phyloP scores from a whole-genome alignment of 2,329 filamentous ascomycete species.

The Colletotrichum sp. region DNA sequence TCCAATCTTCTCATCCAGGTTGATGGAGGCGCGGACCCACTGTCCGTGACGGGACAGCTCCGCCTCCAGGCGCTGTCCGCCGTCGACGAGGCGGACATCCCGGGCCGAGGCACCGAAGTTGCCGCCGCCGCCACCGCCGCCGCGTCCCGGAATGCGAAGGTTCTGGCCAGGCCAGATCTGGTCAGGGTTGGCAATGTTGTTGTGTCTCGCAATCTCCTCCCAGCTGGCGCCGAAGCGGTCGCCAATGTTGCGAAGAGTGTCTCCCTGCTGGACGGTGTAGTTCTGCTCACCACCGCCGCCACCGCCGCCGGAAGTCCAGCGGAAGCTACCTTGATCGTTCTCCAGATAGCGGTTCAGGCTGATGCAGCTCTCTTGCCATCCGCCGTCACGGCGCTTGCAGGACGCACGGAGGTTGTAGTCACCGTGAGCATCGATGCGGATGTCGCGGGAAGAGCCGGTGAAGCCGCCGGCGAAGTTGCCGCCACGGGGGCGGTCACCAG shows the following conservation, averaged over 20 bases:
- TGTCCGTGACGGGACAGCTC: constrained; percentile 34
- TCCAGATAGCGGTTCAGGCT: constrained; percentile 38
- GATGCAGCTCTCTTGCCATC: constrained; percentile 36
- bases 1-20: constrained; percentile 37
- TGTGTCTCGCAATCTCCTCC: constrained; percentile 43
- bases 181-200: constrained; percentile 44
- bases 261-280: constrained; percentile 44
- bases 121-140: constrained; percentile 24
- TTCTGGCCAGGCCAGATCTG: constrained; percentile 47
- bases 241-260: constrained; percentile 45
- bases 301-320: constrained; percentile 32
- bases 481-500: constrained; percentile 23
- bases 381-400: constrained; percentile 36
- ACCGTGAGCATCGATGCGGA: constrained; percentile 36
- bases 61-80: constrained; percentile 37
- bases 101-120: constrained; percentile 39
- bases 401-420: constrained; percentile 38
- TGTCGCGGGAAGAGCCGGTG: constrained; percentile 37
- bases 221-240: constrained; percentile 34
- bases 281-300: constrained; percentile 24
- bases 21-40: constrained; percentile 34
- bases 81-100: constrained; percentile 39
- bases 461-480: constrained; percentile 33
- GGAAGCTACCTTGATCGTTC: constrained; percentile 42
- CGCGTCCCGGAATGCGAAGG: constrained; percentile 36